Percentiles rank a stretch among this genome's conserved stretches.
These are phyloP conservation scores for Pichia gijzeniarum DNA, from an alignment of 805 yeast species.

Conservation along the genomic window DNA sequence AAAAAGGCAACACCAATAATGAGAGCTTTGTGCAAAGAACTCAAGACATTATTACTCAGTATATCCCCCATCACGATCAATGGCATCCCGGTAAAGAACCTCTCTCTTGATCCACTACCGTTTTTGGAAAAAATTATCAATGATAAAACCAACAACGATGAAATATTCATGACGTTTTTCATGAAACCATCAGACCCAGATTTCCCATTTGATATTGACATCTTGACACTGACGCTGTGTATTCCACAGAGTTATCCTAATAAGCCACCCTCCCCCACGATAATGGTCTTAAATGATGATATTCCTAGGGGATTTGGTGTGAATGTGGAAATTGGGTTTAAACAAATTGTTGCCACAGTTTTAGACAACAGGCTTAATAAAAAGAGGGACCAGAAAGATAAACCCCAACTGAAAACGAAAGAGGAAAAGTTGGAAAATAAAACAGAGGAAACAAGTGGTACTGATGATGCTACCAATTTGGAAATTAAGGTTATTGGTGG, in stretches of 20 bases:
- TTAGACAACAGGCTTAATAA: constrained; percentile 25
- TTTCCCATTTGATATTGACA: constrained; percentile 57
- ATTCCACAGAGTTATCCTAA: constrained; percentile 53
- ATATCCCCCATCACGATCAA: constrained; percentile 24
- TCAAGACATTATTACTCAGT: constrained; percentile 16
- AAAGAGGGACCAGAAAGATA: constrained; percentile 5
- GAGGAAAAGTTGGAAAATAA: constrained; percentile 9
- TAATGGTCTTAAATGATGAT: constrained; percentile 56
- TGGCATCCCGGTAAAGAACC: constrained; percentile 21
- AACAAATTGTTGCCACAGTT: constrained; percentile 37
- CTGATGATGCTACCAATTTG: constrained; percentile 8
- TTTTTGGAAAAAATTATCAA: constrained; percentile 14
- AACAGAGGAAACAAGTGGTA: constrained; percentile 17
- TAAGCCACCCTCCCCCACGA: constrained; percentile 37
- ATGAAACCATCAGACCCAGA: constrained; percentile 63
- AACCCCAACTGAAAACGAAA: background rate
- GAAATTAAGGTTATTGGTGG: constrained; percentile 36
- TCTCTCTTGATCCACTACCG: constrained; percentile 18
- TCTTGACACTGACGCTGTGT: constrained; percentile 45
- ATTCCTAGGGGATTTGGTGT: constrained; percentile 64
- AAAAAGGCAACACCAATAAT: background rate
- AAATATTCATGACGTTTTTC: constrained; percentile 38
- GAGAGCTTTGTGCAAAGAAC: constrained; percentile 19
- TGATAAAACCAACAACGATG: constrained; percentile 14
- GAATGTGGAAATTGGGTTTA: constrained; percentile 63